A percentile compares a stretch with the other conserved stretches of the same genome.
phyloP scores from a whole-genome alignment of 495 filamentous ascomycete genomes.

The Xylaria acuta region DNA sequence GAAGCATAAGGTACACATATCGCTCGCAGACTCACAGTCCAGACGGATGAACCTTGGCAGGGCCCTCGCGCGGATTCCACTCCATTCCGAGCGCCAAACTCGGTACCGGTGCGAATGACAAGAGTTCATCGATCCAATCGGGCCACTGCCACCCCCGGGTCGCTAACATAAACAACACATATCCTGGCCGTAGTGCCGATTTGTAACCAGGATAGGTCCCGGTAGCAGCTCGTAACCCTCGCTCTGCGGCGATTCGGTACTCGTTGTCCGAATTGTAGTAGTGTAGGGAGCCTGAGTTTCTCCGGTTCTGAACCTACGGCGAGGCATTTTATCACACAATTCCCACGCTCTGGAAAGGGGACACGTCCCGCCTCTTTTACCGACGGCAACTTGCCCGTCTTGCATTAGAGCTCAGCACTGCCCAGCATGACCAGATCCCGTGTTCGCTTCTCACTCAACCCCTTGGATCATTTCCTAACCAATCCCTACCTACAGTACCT shows the following conservation, averaged over 20 bases:
- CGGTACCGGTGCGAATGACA: conserved; percentile 5
- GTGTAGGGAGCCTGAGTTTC: neutral
- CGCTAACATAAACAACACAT: conserved; percentile 1
- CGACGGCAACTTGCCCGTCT: neutral
- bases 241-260: neutral
- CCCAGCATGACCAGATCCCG: too few species aligned
- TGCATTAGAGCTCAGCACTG: neutral
- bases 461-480: conserved; percentile 1
- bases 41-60: conserved; percentile 13
- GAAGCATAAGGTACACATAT: too few species aligned
- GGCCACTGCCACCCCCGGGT: conserved; percentile 24
- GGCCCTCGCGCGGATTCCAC: neutral
- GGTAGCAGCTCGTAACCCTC: neutral
- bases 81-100: conserved; percentile 24
- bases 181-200: conserved; percentile 11
- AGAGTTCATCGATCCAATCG: conserved; percentile 15
- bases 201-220: neutral
- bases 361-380: neutral
- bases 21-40: neutral
- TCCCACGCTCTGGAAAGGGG: neutral
- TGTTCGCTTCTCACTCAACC: conserved; percentile 1
- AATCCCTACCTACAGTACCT: conserved; percentile 5
- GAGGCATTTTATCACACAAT: neutral
- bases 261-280: neutral
- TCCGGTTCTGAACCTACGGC: neutral